Evolutionary conservation across 2,329 filamentous ascomycete genomes (phyloP), one percentile per base, ranked within the genome.

Genomic region (Penicillium crustosum): DNA sequence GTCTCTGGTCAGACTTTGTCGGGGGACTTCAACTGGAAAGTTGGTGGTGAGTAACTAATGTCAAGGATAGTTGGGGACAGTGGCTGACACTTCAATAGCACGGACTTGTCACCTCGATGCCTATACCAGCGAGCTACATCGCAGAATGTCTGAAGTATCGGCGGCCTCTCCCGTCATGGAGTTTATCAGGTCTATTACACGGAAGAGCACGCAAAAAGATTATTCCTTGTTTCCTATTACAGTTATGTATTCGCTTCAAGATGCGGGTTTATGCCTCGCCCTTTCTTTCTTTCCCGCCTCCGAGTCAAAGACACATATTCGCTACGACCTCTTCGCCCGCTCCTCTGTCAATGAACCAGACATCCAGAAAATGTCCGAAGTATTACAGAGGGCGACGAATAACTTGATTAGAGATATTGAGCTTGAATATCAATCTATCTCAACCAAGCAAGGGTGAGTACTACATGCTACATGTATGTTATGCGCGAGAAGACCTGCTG

Each of bases 21-120:
- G 15, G 69, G 69, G 0, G 33, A 41, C 0, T 74, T 75, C 15
- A 74, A 75, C 50, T 75, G 73, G 73, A 75, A 75, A 59, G 29
- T 66, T 25, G 64, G 60, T 12, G 42, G 73, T 75, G 29, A 66
- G 65, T 62, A 33, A 49, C 10, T 21, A 9, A 21, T 19, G 15
- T 13, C 15, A 17, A 21, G 9, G 1, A 29, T 9, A 3, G 25
- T 17, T 7, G 10, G 9, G 19, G 10, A 36, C 21, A 9, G 42
- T 23, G 21, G 17, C 42, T 58, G 2, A 60, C 17, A 13, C 1
- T 10, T 6, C 1, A 4, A 9, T 25, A 58, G 59, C n/a, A 25
- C 66, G 25, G 48, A 19, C 19, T 29, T 29, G n/a, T 48, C 41
- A 58, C 15, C 57, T 44, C 17, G 29, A 43, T 7, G 17, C 8